Evolutionary conservation across 2,329 filamentous ascomycete species (phyloP), one percentile per base, ranked within the genome.

Genomic region (Rhynchosporium graminicola): DNA sequence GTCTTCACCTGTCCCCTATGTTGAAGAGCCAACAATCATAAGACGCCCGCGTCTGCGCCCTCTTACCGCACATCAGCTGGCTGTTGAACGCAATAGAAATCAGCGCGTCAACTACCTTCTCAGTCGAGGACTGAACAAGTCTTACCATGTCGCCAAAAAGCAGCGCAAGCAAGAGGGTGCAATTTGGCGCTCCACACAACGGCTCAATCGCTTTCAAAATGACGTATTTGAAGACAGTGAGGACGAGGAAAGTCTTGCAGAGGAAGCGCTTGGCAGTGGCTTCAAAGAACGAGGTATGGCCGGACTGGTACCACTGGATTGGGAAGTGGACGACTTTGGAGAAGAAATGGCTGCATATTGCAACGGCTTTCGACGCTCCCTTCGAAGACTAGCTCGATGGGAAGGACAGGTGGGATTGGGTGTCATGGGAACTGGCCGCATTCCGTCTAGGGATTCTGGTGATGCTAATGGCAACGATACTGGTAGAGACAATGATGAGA

Each of bases 81-180:
- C 90, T 0, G 89, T 95, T 0, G 90, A 92, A 74, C 84, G 87
- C 60, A 92, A 93, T 74, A 82, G 91, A 20, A 89, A 86, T 64
- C 86, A 91, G 71, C 86, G 90, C 5, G 90, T 94, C n/a, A 88
- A 92, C 71, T 88, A 92, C 70, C 90, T 92, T 57, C 83, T 95
- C 15, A 88, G 91, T 68, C 85, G 87, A n/a, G 87, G 88, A 36
- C 78, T 94, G 40, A 85, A 88, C 55, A 82, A 81, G 66, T 80
- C 85, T 57, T 88, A 92, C 71, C 84, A 87, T 71, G 80, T 80
- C 60, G 83, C 86, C 12, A 84, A 86, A 52, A 87, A 86, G 69
- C 72, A 77, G 20, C 83, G 90, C 4, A 83, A 83, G 26, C 78
- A 81, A 59, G 86, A 92, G 63, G 88, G 90, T 12, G 80, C 85